Conservation (phyloP, 768 basidiomycete genomes). For the Hygrophoropsis aurantiaca region DNA sequence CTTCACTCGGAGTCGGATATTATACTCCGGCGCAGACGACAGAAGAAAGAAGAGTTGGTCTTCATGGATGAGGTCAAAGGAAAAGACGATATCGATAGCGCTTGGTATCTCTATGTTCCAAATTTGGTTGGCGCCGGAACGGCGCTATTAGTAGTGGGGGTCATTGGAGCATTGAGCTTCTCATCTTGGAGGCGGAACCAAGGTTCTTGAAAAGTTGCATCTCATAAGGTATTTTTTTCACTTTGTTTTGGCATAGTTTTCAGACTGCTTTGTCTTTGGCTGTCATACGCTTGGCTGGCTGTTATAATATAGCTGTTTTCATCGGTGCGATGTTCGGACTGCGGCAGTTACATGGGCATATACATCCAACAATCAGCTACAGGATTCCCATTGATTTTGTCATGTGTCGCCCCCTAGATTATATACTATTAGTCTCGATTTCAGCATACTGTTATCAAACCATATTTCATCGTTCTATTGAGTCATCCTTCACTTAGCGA, state of each 20-base stretch:
- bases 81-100: conserved; percentile 59
- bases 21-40: conserved; percentile 46
- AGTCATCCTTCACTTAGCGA: too few relatives aligned
- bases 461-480: too few relatives aligned
- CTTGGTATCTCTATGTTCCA: conserved; percentile 81
- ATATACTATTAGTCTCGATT: too few relatives aligned
- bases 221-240: neutral
- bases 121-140: conserved; percentile 84
- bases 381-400: too few relatives aligned
- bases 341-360: too few relatives aligned
- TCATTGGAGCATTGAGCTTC: conserved; percentile 76
- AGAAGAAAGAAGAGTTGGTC: conserved; percentile 57
- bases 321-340: too few relatives aligned
- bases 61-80: conserved; percentile 45
- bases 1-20: conserved; percentile 28
- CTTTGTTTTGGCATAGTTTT: conserved; percentile 6
- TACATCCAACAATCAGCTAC: too few relatives aligned
- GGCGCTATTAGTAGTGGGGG: conserved; percentile 74
- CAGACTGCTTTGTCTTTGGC: conserved; percentile 11
- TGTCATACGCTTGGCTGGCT: too few relatives aligned
- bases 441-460: too few relatives aligned
- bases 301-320: too few relatives aligned
- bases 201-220: conserved; percentile 41
- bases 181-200: conserved; percentile 69
- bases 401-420: too few relatives aligned